Percentiles rank a stretch among this genome's conserved stretches.
phyloP scores from a whole-genome alignment of 257 asterid genomes.

The Nicotiana tomentosiformis region DNA sequence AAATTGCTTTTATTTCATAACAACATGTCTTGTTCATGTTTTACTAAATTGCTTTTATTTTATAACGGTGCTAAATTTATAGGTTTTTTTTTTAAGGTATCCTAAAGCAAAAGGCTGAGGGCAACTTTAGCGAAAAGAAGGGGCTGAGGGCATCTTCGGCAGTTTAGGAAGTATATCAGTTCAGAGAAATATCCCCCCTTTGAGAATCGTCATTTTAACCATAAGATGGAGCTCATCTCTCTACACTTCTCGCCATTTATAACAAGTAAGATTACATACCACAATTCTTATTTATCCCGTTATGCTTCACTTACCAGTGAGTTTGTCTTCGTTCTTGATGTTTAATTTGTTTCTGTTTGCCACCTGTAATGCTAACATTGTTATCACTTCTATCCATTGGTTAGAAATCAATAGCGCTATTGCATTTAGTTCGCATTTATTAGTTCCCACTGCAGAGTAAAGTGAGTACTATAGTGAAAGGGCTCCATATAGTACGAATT shows the following conservation, averaged over 20 bases:
- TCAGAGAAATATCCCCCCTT: not conserved
- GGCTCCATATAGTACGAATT: not conserved
- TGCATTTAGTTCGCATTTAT: not conserved
- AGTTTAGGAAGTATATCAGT: too few species aligned
- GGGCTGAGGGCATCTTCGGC: too few species aligned
- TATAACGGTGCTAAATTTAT: too few species aligned
- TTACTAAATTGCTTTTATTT: too few species aligned
- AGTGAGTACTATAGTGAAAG: not conserved
- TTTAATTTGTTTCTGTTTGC: not conserved
- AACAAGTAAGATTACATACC: not conserved
- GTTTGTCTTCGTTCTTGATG: not conserved
- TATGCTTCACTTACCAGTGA: not conserved
- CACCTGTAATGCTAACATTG: not conserved
- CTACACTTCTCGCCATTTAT: not conserved
- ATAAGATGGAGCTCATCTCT: not conserved
- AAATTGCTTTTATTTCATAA: too few species aligned
- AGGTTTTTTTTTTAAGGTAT: too few species aligned
- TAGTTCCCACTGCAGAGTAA: not conserved
- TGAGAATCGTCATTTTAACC: not conserved
- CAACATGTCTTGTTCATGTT: too few species aligned
- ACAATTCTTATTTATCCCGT: not conserved
- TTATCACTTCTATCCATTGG: not conserved
- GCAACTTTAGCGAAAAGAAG: too few species aligned
- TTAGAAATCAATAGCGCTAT: not conserved
- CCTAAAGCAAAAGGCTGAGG: too few species aligned